Conservation (phyloP, 2,329 filamentous ascomycete genomes). For the Rachicladosporium sp. region DNA sequence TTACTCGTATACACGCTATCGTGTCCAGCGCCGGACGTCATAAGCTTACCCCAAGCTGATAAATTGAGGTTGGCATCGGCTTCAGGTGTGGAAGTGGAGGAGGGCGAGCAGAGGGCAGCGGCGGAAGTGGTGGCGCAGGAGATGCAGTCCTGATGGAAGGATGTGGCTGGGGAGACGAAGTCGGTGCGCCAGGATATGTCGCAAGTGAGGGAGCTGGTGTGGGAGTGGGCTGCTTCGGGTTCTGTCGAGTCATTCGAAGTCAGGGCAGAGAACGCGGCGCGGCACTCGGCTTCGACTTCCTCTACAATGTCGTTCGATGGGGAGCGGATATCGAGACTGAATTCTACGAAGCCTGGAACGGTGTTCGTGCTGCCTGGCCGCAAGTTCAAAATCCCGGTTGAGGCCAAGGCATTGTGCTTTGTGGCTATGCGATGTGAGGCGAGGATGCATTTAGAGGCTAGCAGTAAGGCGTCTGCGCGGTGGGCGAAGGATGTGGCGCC, state of each 20-base stretch:
- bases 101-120: too few species aligned
- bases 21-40: slow-evolving; percentile 54
- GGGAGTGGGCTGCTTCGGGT: slow-evolving; percentile 26
- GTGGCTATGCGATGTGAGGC: slow-evolving; percentile 52
- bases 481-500: slow-evolving; percentile 59
- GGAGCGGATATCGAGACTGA: slow-evolving; percentile 56
- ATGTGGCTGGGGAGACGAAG: slow-evolving; percentile 48
- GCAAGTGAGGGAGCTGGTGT: slow-evolving; percentile 29
- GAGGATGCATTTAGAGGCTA: slow-evolving; percentile 55
- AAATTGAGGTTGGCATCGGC: slow-evolving; percentile 7
- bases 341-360: slow-evolving; percentile 54
- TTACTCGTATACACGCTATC: slow-evolving; percentile 38
- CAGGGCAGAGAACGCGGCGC: slow-evolving; percentile 46
- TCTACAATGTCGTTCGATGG: slow-evolving; percentile 44
- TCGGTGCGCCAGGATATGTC: slow-evolving; percentile 48
- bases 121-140: slow-evolving; percentile 41
- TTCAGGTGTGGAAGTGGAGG: background rate
- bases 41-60: slow-evolving; percentile 30
- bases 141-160: slow-evolving; percentile 58
- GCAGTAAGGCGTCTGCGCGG: slow-evolving; percentile 56
- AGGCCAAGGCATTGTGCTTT: slow-evolving; percentile 48
- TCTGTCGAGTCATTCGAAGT: slow-evolving; percentile 45
- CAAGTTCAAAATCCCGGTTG: slow-evolving; percentile 56
- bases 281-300: slow-evolving; percentile 45
- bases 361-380: slow-evolving; percentile 62